Evolutionary conservation across 495 filamentous ascomycete species (phyloP).

Genomic region (Aspergillus ellipticus): DNA sequence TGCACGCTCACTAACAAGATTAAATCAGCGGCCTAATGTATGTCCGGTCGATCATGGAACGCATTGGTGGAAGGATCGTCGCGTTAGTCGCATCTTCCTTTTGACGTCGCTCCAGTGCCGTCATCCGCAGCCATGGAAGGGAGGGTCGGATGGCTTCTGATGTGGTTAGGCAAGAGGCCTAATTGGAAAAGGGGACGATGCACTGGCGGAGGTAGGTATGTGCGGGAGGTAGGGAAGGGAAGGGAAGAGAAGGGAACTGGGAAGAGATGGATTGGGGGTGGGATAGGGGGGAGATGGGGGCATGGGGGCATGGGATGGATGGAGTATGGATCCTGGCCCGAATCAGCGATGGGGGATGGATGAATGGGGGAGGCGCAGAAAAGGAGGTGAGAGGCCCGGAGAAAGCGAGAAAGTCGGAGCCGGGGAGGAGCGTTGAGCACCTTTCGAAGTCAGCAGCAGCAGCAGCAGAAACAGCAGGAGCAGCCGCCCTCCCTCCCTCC

Average conservation of each 20-base stretch:
- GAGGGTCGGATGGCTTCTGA: neutral
- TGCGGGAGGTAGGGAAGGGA: no score
- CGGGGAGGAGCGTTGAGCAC: no score
- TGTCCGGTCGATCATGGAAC: constrained; percentile 13
- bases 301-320: no score
- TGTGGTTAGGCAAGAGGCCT: neutral
- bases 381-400: neutral
- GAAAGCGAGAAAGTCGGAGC: neutral
- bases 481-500: neutral
- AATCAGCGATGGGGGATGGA: neutral
- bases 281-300: no score
- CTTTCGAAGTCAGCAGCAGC: no score
- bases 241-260: no score
- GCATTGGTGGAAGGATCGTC: constrained; percentile 14
- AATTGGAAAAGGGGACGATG: neutral
- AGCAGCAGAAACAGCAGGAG: no score
- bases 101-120: constrained; percentile 3
- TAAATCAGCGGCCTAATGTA: constrained; percentile 12
- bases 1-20: constrained; percentile 3
- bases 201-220: no score
- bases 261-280: no score
- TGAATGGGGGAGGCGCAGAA: neutral
- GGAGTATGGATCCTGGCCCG: neutral
- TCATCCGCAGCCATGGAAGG: neutral
- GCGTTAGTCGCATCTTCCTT: constrained; percentile 10